Conservation (phyloP, 2,329 filamentous ascomycete genomes). For the Macroventuria anomochaeta region DNA sequence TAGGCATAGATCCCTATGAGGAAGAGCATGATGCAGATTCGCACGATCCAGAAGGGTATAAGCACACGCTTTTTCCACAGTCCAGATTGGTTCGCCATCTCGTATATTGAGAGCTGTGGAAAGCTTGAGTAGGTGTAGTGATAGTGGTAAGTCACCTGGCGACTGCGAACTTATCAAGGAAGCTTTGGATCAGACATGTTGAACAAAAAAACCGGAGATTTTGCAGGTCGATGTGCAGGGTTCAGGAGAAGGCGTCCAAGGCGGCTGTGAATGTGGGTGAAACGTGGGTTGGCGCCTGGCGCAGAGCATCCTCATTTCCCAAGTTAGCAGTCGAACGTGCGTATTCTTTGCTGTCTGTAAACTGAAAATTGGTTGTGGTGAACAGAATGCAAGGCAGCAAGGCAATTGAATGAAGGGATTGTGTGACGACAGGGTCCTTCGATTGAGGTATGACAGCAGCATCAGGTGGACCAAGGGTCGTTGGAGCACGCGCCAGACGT, state of each 20-base stretch:
- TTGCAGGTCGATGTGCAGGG: slow-evolving; percentile 20
- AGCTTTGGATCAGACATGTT: slow-evolving; percentile 6
- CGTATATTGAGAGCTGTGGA: slow-evolving; percentile 1
- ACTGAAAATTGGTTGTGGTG: neutral
- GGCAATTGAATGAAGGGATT: neutral
- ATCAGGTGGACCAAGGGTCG: neutral
- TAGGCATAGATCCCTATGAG: slow-evolving; percentile 38
- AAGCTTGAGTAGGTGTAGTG: neutral
- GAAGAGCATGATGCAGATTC: slow-evolving; percentile 43
- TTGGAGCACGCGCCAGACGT: slow-evolving; percentile 1
- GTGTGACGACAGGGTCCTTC: neutral
- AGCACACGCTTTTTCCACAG: slow-evolving; percentile 50
- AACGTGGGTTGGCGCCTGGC: slow-evolving; percentile 27
- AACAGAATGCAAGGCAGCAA: neutral
- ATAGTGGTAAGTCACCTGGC: neutral
- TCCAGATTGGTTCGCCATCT: slow-evolving; percentile 31
- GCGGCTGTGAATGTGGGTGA: slow-evolving; percentile 24
- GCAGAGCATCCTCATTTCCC: slow-evolving; percentile 20
- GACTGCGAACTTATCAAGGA: neutral
- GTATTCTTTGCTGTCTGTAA: neutral
- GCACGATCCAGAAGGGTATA: slow-evolving; percentile 46
- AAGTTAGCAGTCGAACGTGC: neutral
- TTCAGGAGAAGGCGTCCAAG: slow-evolving; percentile 27
- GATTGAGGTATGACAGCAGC: neutral
- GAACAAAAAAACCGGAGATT: slow-evolving; percentile 7